Evolutionary conservation across 2,329 filamentous ascomycete genomes (phyloP).

Genomic region (Acrocalymma vagum): DNA sequence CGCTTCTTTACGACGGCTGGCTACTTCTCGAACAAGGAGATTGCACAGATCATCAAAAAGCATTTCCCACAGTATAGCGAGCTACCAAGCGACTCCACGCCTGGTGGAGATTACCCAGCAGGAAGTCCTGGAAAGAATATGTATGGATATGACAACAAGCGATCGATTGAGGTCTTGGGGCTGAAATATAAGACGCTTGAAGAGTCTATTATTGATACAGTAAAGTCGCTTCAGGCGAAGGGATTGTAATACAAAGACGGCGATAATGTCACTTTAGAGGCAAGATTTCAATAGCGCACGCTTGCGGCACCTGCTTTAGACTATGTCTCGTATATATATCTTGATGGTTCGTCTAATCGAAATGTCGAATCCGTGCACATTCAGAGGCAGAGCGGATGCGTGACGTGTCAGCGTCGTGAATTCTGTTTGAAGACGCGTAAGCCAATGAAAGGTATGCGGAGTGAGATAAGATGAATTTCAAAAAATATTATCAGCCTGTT

Average conservation of each 20-base stretch:
- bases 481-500: slow-evolving; percentile 58
- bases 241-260: slow-evolving; percentile 47
- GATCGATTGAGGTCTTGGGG: slow-evolving; percentile 65
- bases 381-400: not conserved
- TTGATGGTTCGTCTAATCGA: not conserved
- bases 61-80: slow-evolving; percentile 63
- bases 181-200: slow-evolving; percentile 67
- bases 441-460: slow-evolving; percentile 7
- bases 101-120: slow-evolving; percentile 56
- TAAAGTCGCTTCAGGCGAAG: slow-evolving; percentile 68
- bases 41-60: slow-evolving; percentile 64
- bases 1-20: slow-evolving; percentile 69
- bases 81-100: slow-evolving; percentile 54
- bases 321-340: not conserved
- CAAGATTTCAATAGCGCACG: not conserved
- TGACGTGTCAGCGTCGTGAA: not conserved
- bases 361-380: not conserved
- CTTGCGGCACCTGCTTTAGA: slow-evolving; percentile 6
- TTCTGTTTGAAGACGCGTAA: slow-evolving; percentile 19
- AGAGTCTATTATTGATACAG: slow-evolving; percentile 67
- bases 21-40: slow-evolving; percentile 68
- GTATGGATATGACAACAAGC: slow-evolving; percentile 63
- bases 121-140: slow-evolving; percentile 52
- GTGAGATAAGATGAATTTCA: slow-evolving; percentile 7
- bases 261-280: too few species aligned